Evolutionary conservation across 176 grass and related monocot species (phyloP).

Genomic region (Musa itinerans): DNA sequence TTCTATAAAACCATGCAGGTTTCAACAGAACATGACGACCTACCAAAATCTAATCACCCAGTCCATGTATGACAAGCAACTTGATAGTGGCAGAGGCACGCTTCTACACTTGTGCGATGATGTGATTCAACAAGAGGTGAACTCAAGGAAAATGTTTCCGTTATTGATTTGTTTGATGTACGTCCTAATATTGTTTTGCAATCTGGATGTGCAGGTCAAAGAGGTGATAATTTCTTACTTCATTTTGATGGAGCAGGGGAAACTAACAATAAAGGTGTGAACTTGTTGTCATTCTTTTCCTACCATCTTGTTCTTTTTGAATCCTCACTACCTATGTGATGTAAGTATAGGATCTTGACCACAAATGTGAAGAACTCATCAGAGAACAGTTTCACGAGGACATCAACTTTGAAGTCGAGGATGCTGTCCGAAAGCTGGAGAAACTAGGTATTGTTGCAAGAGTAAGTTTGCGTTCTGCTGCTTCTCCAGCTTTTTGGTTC

Average conservation of each 20-base stretch:
- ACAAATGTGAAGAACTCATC: slow-evolving; percentile 68
- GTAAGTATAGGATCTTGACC: slow-evolving; percentile 65
- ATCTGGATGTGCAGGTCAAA: slow-evolving; percentile 51
- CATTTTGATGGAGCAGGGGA: slow-evolving; percentile 87
- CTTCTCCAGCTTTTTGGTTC: neutral
- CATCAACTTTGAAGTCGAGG: slow-evolving; percentile 80
- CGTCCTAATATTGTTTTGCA: neutral
- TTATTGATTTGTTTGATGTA: neutral
- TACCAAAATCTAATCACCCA: slow-evolving; percentile 93
- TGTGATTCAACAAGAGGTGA: slow-evolving; percentile 97
- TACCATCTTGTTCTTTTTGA: neutral
- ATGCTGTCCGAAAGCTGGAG: slow-evolving; percentile 82
- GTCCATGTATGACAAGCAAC: slow-evolving; percentile 97
- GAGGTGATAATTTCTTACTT: slow-evolving; percentile 88
- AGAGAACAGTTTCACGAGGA: slow-evolving; percentile 61
- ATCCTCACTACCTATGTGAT: neutral
- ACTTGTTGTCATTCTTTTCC: neutral
- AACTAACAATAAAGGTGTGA: slow-evolving; percentile 38
- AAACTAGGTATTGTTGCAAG: slow-evolving; percentile 81
- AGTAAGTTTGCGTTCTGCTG: slow-evolving; percentile 39
- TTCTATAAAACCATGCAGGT: slow-evolving; percentile 32
- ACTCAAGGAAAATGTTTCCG: neutral
- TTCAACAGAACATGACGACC: slow-evolving; percentile 60
- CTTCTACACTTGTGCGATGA: slow-evolving; percentile 90
- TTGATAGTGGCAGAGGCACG: slow-evolving; percentile 91